Percentiles rank a stretch among this genome's conserved stretches.
phyloP scores from a whole-genome alignment of 2,329 filamentous ascomycete species.

The Colletotrichum plurivorum region DNA sequence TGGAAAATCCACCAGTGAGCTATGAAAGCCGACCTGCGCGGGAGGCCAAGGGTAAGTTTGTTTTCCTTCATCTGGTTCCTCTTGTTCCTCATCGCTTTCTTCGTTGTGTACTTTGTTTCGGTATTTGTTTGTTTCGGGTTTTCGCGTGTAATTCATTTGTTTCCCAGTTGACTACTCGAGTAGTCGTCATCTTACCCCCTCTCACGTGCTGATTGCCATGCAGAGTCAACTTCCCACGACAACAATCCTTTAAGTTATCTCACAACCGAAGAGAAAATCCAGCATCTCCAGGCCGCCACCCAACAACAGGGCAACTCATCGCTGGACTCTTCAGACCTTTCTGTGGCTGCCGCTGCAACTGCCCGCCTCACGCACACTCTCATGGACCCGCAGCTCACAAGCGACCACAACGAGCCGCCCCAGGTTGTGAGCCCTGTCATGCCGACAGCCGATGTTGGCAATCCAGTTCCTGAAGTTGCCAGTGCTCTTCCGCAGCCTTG shows the following conservation, averaged over 20 bases:
- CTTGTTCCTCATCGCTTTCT: too few relatives aligned
- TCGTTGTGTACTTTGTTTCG: too few relatives aligned
- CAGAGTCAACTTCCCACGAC: constrained; percentile 39
- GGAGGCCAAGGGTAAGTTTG: constrained; percentile 55
- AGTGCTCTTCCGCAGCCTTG: constrained; percentile 57
- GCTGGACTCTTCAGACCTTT: constrained; percentile 64
- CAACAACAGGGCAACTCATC: constrained; percentile 51
- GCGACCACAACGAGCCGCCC: constrained; percentile 30
- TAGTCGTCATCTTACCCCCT: too few relatives aligned
- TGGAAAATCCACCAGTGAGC: constrained; percentile 68
- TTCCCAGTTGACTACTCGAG: too few relatives aligned
- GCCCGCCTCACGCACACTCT: constrained; percentile 69
- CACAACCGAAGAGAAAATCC: constrained; percentile 56
- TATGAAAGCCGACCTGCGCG: constrained; percentile 57
- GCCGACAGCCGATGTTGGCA: constrained; percentile 25
- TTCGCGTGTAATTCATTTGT: too few relatives aligned
- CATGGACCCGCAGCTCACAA: constrained; percentile 64
- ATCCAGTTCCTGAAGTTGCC: constrained; percentile 20
- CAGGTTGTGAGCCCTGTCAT: constrained; percentile 26
- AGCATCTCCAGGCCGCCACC: constrained; percentile 64
- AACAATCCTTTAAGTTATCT: constrained; percentile 48
- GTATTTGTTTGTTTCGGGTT: too few relatives aligned
- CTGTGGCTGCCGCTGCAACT: constrained; percentile 69
- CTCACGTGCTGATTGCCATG: too few relatives aligned
- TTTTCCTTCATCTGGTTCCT: background rate